Evolutionary conservation across 768 basidiomycete species (phyloP).

Genomic region (Agrocybe pediades): DNA sequence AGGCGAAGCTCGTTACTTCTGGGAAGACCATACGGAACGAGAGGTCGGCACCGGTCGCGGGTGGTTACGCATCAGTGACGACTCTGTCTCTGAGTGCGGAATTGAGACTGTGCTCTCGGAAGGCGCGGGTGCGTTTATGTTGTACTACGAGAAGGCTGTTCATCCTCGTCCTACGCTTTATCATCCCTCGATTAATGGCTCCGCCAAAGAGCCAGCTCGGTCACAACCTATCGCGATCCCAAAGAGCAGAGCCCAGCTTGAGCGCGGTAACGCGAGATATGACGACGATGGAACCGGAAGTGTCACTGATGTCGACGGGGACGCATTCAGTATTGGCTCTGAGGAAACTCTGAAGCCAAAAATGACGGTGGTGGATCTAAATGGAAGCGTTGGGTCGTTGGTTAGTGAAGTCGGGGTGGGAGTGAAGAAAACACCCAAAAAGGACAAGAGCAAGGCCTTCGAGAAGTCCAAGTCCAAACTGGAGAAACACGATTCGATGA

Average conservation of each 20-base stretch:
- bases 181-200: neutral
- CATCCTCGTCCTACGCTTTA: constrained; percentile 29
- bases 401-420: constrained; percentile 45
- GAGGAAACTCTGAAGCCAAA: constrained; percentile 69
- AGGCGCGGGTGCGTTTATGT: constrained; percentile 83
- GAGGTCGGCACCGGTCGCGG: constrained; percentile 53
- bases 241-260: constrained; percentile 7
- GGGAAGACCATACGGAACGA: constrained; percentile 51
- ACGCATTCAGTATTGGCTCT: constrained; percentile 40
- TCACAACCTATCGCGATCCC: neutral
- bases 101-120: constrained; percentile 74
- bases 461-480: constrained; percentile 8
- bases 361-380: constrained; percentile 42
- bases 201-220: neutral
- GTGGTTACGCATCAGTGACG: constrained; percentile 91
- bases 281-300: constrained; percentile 6
- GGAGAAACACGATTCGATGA: constrained; percentile 18
- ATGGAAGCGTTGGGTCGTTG: constrained; percentile 51
- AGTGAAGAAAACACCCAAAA: constrained; percentile 28
- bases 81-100: constrained; percentile 73
- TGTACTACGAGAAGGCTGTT: constrained; percentile 84
- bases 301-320: constrained; percentile 18
- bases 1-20: constrained; percentile 44
- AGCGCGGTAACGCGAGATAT: constrained; percentile 5
- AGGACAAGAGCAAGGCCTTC: constrained; percentile 21